phyloP scores from a whole-genome alignment of 139 green algal genomes.

The Microglena sp. region DNA sequence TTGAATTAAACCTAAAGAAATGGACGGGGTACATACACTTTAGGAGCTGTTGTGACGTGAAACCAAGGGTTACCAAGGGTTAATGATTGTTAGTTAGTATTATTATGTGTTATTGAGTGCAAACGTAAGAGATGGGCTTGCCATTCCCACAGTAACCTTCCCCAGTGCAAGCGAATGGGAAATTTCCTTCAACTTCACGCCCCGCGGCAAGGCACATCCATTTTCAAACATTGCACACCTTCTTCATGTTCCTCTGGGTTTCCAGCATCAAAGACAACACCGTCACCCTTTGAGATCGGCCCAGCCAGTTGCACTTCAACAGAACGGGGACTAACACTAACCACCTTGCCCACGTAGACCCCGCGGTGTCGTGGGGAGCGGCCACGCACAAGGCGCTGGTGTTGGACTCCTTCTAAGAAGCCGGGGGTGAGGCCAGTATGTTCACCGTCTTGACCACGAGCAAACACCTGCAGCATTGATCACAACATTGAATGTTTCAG shows the following conservation, averaged over 20 bases:
- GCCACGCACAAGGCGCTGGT: conserved; percentile 70
- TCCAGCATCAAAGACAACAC: conserved; percentile 69
- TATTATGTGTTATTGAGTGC: too few relatives aligned
- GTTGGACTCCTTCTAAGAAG: conserved; percentile 61
- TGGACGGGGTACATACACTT: too few relatives aligned
- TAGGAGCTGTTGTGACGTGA: too few relatives aligned
- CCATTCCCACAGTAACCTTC: too few relatives aligned
- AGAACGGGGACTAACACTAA: neutral
- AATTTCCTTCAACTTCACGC: too few relatives aligned
- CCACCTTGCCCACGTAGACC: conserved; percentile 39
- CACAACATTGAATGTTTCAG: too few relatives aligned
- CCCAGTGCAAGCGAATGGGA: too few relatives aligned
- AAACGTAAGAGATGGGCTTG: too few relatives aligned
- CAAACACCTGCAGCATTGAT: conserved; percentile 80
- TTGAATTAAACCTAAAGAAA: too few relatives aligned
- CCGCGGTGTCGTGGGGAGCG: conserved; percentile 58
- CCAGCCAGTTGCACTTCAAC: conserved; percentile 16
- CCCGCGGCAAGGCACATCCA: neutral
- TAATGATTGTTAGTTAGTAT: too few relatives aligned
- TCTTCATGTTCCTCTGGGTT: conserved; percentile 46
- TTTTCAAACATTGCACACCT: conserved; percentile 28
- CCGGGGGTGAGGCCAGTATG: conserved; percentile 58
- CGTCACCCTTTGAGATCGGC: conserved; percentile 52
- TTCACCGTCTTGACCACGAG: conserved; percentile 63
- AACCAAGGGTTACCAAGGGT: too few relatives aligned